Evolutionary conservation across 1,139 yeast genomes (phyloP).

Genomic region (Sugiyamaella pinicola): DNA sequence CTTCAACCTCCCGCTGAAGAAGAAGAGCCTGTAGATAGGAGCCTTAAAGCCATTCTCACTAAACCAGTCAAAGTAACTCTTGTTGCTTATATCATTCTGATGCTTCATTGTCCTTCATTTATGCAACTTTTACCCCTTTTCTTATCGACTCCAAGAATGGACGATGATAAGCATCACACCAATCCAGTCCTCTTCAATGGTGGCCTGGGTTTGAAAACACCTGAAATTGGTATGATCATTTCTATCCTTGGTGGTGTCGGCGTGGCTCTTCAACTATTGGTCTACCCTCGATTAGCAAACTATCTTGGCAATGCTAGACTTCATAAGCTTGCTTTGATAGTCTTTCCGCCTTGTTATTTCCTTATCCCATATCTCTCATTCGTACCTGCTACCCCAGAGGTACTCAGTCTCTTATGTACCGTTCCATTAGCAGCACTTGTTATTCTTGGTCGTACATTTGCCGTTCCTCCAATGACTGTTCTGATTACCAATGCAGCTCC

Average conservation of each 20-base stretch:
- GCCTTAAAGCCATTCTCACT: slow-evolving; percentile 31
- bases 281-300: slow-evolving; percentile 59
- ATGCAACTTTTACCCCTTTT: slow-evolving; percentile 63
- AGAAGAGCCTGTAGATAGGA: slow-evolving; percentile 16
- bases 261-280: slow-evolving; percentile 51
- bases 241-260: slow-evolving; percentile 60
- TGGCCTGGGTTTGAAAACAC: slow-evolving; percentile 52
- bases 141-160: slow-evolving; percentile 53
- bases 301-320: slow-evolving; percentile 51
- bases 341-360: slow-evolving; percentile 55
- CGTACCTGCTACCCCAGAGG: slow-evolving; percentile 47
- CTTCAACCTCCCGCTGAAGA: slow-evolving; percentile 11
- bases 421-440: slow-evolving; percentile 28
- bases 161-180: slow-evolving; percentile 28
- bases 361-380: slow-evolving; percentile 56
- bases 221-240: slow-evolving; percentile 55
- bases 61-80: slow-evolving; percentile 36
- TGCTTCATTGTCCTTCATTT: slow-evolving; percentile 56
- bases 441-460: slow-evolving; percentile 37
- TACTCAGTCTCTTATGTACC: slow-evolving; percentile 40
- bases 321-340: slow-evolving; percentile 47
- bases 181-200: slow-evolving; percentile 51
- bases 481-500: slow-evolving; percentile 40
- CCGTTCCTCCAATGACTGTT: slow-evolving; percentile 40
- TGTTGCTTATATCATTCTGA: slow-evolving; percentile 38